Evolutionary conservation across 108 stramenopile genomes (phyloP), one percentile per base, ranked within the genome.

Genomic region (Schizochytrium sp.): DNA sequence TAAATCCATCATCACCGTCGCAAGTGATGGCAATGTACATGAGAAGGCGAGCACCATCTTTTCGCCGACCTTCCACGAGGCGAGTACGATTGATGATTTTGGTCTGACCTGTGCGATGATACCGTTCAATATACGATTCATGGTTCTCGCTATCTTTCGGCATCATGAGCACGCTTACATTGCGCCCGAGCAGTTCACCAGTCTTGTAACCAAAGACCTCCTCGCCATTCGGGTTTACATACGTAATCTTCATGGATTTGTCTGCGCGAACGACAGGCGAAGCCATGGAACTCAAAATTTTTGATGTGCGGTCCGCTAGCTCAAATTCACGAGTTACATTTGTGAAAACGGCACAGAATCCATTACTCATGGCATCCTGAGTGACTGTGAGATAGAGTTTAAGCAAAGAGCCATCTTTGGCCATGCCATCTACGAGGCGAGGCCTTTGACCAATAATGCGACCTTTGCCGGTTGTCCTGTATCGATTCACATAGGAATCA

Each of bases 201-300:
- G 64, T 0, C 28, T 69, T 44, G 64, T 69, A 69, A 44, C 64
- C 64, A 69, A 69, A 69, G 64, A 69, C 64, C 12, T 69, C 64
- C 44, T 69, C 64, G 42, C 42, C 64, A 44, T 69, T 69, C 12
- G 64, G 64, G 28, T 69, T 69, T 7, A 69, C 15, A 15, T 69
- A 69, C 44, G 64, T 69, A 44, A 69, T 69, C 8, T 38, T 28
- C 64, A 69, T 69, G 64, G 64, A 69, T 15, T 69, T 69, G 64
- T 69, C 64, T 7, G 64, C 64, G 64, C 64, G 64, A 15, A 69
- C 64, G 64, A 69, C 64, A 44, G 64, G 64, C 64, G 64, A 69
- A 44, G 64, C 64, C 64, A 69, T 69, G 64, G 64, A 69, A 44
- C 15, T 69, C 42, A 69, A 44, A 38, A 69, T 69, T 5, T 44